phyloP scores from a whole-genome alignment of 2,329 filamentous ascomycete species.

The Fusarium beomiforme region DNA sequence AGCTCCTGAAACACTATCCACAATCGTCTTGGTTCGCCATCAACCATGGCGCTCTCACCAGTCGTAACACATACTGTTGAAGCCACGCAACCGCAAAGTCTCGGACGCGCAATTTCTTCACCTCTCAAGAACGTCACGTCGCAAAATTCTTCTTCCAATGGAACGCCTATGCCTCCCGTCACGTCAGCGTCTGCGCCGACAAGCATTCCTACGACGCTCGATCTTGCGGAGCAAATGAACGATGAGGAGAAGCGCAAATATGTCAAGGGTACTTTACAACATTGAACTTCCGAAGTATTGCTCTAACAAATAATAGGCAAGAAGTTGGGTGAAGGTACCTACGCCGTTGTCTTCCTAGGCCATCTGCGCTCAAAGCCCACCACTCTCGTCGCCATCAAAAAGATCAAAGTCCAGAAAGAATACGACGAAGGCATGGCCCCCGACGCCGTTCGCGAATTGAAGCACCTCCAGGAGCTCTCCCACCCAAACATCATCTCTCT shows the following conservation, averaged over 20 bases:
- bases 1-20: constrained; percentile 4
- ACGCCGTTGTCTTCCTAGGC: constrained; percentile 93
- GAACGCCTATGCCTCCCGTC: constrained; percentile 54
- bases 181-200: constrained; percentile 43
- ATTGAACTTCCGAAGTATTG: no score
- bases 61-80: constrained; percentile 55
- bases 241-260: constrained; percentile 88
- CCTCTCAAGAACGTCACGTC: constrained; percentile 55
- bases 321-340: constrained; percentile 95
- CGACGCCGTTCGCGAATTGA: constrained; percentile 95
- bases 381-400: constrained; percentile 88
- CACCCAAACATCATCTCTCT: constrained; percentile 97
- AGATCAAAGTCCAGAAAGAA: constrained; percentile 87
- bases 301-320: constrained; percentile 66
- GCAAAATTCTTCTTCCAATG: constrained; percentile 52
- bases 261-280: constrained; percentile 72
- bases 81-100: constrained; percentile 37
- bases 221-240: constrained; percentile 83
- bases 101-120: constrained; percentile 51
- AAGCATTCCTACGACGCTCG: constrained; percentile 55
- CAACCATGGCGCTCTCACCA: constrained; percentile 58
- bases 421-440: constrained; percentile 92
- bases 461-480: constrained; percentile 90
- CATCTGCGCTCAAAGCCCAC: constrained; percentile 78
- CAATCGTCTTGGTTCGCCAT: constrained; percentile 6